Evolutionary conservation across 2,329 filamentous ascomycete genomes (phyloP).

Genomic region (Pseudogymnoascus sp.): DNA sequence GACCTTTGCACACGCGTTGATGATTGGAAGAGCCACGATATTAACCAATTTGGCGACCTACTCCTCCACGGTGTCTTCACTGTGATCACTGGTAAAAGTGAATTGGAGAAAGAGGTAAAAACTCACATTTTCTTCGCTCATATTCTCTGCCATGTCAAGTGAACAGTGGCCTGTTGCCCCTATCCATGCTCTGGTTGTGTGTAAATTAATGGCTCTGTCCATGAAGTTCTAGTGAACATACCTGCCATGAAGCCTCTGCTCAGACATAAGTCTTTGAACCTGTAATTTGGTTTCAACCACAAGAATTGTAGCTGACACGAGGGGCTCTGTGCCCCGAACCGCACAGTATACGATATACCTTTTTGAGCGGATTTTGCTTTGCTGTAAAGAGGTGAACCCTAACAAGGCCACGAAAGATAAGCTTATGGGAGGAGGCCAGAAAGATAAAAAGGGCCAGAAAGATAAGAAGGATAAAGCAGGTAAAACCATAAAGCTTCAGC

Average conservation of each 20-base stretch:
- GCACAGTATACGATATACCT: conserved; percentile 90
- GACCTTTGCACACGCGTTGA: conserved; percentile 80
- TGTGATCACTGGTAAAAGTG: conserved; percentile 81
- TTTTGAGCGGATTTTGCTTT: conserved; percentile 89
- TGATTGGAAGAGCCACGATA: conserved; percentile 91
- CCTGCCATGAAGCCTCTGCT: background rate
- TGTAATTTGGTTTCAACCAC: conserved; percentile 7
- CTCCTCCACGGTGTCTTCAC: conserved; percentile 85
- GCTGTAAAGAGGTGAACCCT: conserved; percentile 88
- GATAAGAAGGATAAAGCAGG: conserved; percentile 58
- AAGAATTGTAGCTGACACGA: conserved; percentile 19
- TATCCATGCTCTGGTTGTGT: background rate
- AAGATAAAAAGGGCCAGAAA: conserved; percentile 75
- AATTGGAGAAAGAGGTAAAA: conserved; percentile 70
- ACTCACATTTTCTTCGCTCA: background rate
- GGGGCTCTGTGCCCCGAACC: conserved; percentile 18
- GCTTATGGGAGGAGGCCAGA: conserved; percentile 50
- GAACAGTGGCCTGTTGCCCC: background rate
- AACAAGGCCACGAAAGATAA: conserved; percentile 73
- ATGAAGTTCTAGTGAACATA: background rate
- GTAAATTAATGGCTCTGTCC: background rate
- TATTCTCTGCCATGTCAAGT: background rate
- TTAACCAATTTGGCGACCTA: conserved; percentile 85
- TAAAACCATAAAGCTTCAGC: conserved; percentile 74
- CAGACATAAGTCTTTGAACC: background rate